These are phyloP conservation scores for Zygotorulaspora danielsina DNA, from an alignment of 805 yeast species.

Conservation along the genomic window DNA sequence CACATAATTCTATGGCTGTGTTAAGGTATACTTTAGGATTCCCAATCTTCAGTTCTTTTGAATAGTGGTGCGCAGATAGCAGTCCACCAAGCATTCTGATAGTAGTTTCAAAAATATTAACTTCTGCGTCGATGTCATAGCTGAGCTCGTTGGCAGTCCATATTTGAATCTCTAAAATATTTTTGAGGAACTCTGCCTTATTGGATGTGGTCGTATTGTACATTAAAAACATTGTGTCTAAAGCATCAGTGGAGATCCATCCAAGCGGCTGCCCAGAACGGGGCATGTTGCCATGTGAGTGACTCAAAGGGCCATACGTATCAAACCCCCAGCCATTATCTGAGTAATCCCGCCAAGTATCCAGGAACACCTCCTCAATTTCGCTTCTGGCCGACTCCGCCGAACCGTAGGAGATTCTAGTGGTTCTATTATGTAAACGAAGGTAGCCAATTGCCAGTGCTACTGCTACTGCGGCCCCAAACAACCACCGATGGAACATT, in stretches of 20 bases:
- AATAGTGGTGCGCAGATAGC: slow-evolving; percentile 72
- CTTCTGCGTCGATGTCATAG: slow-evolving; percentile 68
- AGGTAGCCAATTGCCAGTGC: slow-evolving; percentile 13
- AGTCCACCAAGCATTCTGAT: slow-evolving; percentile 91
- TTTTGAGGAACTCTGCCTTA: slow-evolving; percentile 42
- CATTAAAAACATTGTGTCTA: slow-evolving; percentile 82
- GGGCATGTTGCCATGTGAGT: slow-evolving; percentile 68
- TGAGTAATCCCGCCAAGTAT: slow-evolving; percentile 70
- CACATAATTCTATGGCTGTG: slow-evolving; percentile 76
- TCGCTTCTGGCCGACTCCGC: slow-evolving; percentile 34
- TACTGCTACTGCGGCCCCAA: slow-evolving; percentile 10
- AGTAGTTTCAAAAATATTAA: slow-evolving; percentile 89
- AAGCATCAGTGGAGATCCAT: slow-evolving; percentile 86
- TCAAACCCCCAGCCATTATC: slow-evolving; percentile 82
- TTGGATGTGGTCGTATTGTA: slow-evolving; percentile 38
- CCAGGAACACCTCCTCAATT: slow-evolving; percentile 64
- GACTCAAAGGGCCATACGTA: slow-evolving; percentile 64
- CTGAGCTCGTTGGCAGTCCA: slow-evolving; percentile 72
- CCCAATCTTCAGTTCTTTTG: slow-evolving; percentile 44
- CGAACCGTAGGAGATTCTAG: slow-evolving; percentile 1
- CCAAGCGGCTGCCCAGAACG: slow-evolving; percentile 65
- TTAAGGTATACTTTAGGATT: slow-evolving; percentile 57
- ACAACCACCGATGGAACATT: slow-evolving; percentile 9
- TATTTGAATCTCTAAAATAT: slow-evolving; percentile 55
- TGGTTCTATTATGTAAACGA: background rate